A percentile compares a stretch with the other conserved stretches of the same genome.
These are phyloP conservation scores for Daldinia sp. DNA, from an alignment of 2,329 filamentous ascomycete genomes.

Conservation along the genomic window DNA sequence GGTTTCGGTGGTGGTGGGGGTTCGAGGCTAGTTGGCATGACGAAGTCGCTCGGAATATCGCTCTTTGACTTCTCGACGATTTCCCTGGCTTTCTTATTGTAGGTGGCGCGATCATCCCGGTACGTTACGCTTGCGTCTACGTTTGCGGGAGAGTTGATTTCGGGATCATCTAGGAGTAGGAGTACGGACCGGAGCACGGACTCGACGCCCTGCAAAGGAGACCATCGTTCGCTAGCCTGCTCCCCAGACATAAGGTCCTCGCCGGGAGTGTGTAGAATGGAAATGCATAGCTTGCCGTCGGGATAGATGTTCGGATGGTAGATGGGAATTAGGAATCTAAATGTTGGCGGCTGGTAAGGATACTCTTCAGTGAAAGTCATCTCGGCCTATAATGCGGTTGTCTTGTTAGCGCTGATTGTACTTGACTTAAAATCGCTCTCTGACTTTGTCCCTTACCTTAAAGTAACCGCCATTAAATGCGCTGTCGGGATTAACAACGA, in stretches of 20 bases:
- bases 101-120: slow-evolving; percentile 76
- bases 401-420: slow-evolving; percentile 14
- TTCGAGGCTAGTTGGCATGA: slow-evolving; percentile 83
- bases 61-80: slow-evolving; percentile 79
- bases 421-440: neutral
- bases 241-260: slow-evolving; percentile 95
- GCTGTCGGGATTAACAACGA: slow-evolving; percentile 93
- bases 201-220: slow-evolving; percentile 92
- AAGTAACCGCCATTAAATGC: slow-evolving; percentile 94
- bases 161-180: slow-evolving; percentile 91
- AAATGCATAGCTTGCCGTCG: slow-evolving; percentile 93
- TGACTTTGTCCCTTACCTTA: slow-evolving; percentile 61
- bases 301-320: slow-evolving; percentile 95
- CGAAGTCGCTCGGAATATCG: slow-evolving; percentile 83
- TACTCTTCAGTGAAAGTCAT: slow-evolving; percentile 92
- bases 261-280: slow-evolving; percentile 91
- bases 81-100: slow-evolving; percentile 75
- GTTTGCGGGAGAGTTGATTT: slow-evolving; percentile 93
- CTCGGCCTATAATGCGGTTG: slow-evolving; percentile 66
- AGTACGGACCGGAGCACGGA: slow-evolving; percentile 94
- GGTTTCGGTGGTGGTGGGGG: slow-evolving; percentile 71
- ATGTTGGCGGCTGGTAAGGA: slow-evolving; percentile 88
- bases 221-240: slow-evolving; percentile 90
- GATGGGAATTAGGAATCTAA: slow-evolving; percentile 83
- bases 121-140: slow-evolving; percentile 92